These are phyloP conservation scores for Talaromyces rugulosus DNA, from an alignment of 2,329 filamentous ascomycete genomes.

Conservation along the genomic window DNA sequence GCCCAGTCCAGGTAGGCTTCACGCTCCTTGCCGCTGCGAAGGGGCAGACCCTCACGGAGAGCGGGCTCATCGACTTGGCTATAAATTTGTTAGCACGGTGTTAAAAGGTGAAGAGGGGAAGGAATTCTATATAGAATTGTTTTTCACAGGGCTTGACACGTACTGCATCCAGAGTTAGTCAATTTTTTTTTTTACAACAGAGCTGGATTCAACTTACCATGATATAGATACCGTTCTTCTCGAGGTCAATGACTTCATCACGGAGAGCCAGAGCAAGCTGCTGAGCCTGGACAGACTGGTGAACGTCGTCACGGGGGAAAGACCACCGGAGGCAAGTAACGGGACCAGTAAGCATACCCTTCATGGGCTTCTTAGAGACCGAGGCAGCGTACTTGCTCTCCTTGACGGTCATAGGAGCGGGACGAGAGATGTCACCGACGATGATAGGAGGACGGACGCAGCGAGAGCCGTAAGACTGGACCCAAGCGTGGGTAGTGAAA, in stretches of 20 bases:
- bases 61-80: constrained; percentile 95
- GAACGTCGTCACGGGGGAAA: constrained; percentile 98
- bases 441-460: constrained; percentile 98
- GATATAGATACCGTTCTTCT: constrained; percentile 92
- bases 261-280: constrained; percentile 97
- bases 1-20: constrained; percentile 97
- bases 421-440: constrained; percentile 96
- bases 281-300: constrained; percentile 98
- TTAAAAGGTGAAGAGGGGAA: background rate
- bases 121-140: background rate
- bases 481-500: constrained; percentile 99
- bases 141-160: background rate
- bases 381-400: constrained; percentile 98
- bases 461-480: constrained; percentile 96
- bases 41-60: constrained; percentile 97
- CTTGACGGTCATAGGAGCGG: constrained; percentile 98
- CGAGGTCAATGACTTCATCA: constrained; percentile 96
- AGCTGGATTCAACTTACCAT: constrained; percentile 46
- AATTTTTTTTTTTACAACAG: background rate
- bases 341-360: constrained; percentile 99
- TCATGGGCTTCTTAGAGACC: constrained; percentile 98
- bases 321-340: constrained; percentile 99
- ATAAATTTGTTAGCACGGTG: background rate
- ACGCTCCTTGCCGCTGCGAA: constrained; percentile 88
- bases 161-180: background rate